Evolutionary conservation across 805 yeast genomes (phyloP).

Genomic region (Kodamaea restingae): DNA sequence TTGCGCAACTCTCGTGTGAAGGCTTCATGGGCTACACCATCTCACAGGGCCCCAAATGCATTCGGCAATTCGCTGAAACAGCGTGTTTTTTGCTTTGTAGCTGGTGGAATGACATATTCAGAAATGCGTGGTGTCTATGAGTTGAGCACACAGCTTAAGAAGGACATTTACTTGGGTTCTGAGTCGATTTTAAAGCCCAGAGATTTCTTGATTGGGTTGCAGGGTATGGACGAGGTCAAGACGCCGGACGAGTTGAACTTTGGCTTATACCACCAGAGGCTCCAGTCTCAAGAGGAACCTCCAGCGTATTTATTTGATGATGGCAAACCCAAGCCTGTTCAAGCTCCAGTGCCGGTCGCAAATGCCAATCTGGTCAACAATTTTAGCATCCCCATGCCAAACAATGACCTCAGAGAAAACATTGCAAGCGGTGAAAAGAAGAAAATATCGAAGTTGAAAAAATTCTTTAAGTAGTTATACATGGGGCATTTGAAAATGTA

Average conservation of each 20-base stretch:
- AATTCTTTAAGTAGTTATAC: conserved; percentile 33
- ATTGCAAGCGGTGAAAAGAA: conserved; percentile 27
- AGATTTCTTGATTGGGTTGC: conserved; percentile 42
- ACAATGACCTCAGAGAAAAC: conserved; percentile 3
- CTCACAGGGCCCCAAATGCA: conserved; percentile 12
- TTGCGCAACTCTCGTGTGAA: conserved; percentile 67
- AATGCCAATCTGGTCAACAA: conserved; percentile 4
- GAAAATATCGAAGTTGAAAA: conserved; percentile 45
- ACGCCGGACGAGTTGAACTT: conserved; percentile 42
- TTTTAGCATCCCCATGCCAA: conserved; percentile 6
- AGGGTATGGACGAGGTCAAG: conserved; percentile 35
- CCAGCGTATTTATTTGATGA: conserved; percentile 43
- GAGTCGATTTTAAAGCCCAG: conserved; percentile 65
- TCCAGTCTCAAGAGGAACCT: conserved; percentile 30
- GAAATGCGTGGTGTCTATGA: conserved; percentile 78
- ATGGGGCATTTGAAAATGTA: neutral
- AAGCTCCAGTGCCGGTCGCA: conserved; percentile 4
- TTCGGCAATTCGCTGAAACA: conserved; percentile 41
- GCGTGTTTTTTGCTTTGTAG: conserved; percentile 70
- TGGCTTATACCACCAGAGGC: conserved; percentile 26
- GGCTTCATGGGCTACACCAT: conserved; percentile 67
- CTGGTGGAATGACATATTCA: conserved; percentile 86
- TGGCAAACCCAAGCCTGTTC: conserved; percentile 17
- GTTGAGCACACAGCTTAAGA: conserved; percentile 54
- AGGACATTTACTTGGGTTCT: conserved; percentile 78